phyloP scores from a whole-genome alignment of 768 basidiomycete genomes.

The Mrakia frigida region DNA sequence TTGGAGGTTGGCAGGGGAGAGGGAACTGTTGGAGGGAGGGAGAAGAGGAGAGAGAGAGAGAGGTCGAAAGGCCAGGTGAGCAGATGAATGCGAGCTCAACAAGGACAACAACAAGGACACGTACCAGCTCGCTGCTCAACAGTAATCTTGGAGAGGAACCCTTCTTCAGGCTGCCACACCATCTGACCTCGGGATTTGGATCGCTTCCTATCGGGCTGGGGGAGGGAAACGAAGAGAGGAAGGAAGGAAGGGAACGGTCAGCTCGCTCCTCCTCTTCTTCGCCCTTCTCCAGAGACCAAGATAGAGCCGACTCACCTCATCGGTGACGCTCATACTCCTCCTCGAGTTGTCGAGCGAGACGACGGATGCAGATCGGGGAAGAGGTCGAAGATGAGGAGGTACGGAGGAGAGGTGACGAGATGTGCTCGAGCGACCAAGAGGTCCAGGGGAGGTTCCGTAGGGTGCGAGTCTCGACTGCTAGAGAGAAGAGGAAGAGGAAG shows the following conservation, averaged over 20 bases:
- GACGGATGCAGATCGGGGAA: constrained; percentile 20
- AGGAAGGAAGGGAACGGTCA: background rate
- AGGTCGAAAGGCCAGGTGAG: background rate
- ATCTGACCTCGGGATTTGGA: constrained; percentile 20
- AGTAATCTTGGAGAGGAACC: constrained; percentile 12
- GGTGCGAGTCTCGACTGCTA: background rate
- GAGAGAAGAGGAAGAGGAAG: background rate
- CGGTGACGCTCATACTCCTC: constrained; percentile 1
- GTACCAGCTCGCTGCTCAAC: constrained; percentile 18
- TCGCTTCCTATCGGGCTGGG: background rate
- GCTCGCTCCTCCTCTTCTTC: background rate
- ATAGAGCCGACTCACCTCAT: background rate
- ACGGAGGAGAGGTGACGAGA: constrained; percentile 11
- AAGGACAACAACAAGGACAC: background rate
- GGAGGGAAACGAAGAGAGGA: background rate
- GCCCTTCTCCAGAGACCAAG: background rate
- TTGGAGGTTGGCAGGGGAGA: constrained; percentile 3
- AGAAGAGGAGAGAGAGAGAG: background rate
- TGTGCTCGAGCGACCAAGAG: constrained; percentile 10
- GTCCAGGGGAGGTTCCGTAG: background rate
- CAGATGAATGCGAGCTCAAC: no score
- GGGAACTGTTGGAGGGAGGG: background rate
- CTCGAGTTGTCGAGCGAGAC: constrained; percentile 10
- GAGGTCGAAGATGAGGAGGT: constrained; percentile 10
- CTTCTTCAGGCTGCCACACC: constrained; percentile 22